Evolutionary conservation across 2,329 filamentous ascomycete genomes (phyloP).

Genomic region (Catunica adiposa): DNA sequence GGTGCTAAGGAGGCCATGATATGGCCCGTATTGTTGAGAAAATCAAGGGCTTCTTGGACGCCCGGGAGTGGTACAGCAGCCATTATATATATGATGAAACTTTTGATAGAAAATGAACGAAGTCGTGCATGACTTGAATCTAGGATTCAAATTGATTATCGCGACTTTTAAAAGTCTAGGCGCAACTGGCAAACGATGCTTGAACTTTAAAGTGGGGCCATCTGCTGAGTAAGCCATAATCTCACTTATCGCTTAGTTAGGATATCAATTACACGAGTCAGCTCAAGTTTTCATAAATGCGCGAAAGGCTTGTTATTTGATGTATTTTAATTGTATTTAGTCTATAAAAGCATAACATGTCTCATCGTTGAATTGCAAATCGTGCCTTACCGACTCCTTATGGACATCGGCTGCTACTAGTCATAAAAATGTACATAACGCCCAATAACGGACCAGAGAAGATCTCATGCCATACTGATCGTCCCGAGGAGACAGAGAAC

Average conservation of each 20-base stretch:
- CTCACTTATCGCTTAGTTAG: not conserved
- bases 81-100: not conserved
- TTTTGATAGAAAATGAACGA: not conserved
- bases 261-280: no score
- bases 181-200: not conserved
- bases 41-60: constrained; percentile 10
- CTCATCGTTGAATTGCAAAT: not conserved
- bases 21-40: constrained; percentile 42
- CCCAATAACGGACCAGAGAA: not conserved
- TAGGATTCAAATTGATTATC: not conserved
- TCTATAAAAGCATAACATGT: constrained; percentile 6
- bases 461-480: not conserved
- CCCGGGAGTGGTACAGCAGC: constrained; percentile 4
- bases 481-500: not conserved
- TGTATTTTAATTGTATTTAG: constrained; percentile 1
- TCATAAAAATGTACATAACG: constrained; percentile 1
- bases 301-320: not conserved
- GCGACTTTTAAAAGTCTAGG: not conserved
- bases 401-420: not conserved
- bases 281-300: no score
- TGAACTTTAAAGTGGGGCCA: constrained; percentile 1
- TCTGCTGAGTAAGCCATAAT: not conserved
- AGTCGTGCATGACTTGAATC: not conserved
- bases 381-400: not conserved
- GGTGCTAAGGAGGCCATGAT: constrained; percentile 36